These are phyloP conservation scores for Rhodocollybia butyracea DNA, from an alignment of 768 basidiomycete species.

Conservation along the genomic window DNA sequence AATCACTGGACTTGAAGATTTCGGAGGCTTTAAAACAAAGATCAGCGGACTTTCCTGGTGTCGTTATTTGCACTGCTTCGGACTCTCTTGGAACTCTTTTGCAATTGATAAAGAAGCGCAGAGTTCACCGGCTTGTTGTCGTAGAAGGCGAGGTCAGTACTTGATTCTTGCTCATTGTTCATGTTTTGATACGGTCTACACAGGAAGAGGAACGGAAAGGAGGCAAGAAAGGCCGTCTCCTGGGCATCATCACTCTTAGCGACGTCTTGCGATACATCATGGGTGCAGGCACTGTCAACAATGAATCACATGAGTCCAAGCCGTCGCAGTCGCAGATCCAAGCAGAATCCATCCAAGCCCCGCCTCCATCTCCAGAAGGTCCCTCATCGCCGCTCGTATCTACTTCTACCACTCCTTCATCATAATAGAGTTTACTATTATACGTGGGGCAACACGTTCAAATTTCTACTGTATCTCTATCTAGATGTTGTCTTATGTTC, in stretches of 20 bases:
- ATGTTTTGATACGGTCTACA: neutral
- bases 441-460: too few relatives aligned
- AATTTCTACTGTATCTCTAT: too few relatives aligned
- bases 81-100: conserved; percentile 91
- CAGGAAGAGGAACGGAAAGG: conserved; percentile 80
- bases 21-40: conserved; percentile 90
- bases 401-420: neutral
- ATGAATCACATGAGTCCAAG: neutral
- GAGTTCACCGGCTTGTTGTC: conserved; percentile 93
- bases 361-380: neutral
- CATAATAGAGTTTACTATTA: neutral
- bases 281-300: conserved; percentile 51
- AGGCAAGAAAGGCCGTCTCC: conserved; percentile 76
- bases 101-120: conserved; percentile 86
- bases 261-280: conserved; percentile 87
- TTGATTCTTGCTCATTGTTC: neutral
- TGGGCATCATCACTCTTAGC: conserved; percentile 86
- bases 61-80: conserved; percentile 90
- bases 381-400: neutral
- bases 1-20: conserved; percentile 92
- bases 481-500: too few relatives aligned
- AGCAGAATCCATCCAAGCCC: neutral
- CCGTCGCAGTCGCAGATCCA: neutral
- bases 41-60: conserved; percentile 93
- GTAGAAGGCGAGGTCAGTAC: conserved; percentile 81